Percentiles rank a stretch among this genome's conserved stretches.
Evolutionary conservation across 2,329 filamentous ascomycete species (phyloP).

Genomic region (Pseudocercospora fijiensis): DNA sequence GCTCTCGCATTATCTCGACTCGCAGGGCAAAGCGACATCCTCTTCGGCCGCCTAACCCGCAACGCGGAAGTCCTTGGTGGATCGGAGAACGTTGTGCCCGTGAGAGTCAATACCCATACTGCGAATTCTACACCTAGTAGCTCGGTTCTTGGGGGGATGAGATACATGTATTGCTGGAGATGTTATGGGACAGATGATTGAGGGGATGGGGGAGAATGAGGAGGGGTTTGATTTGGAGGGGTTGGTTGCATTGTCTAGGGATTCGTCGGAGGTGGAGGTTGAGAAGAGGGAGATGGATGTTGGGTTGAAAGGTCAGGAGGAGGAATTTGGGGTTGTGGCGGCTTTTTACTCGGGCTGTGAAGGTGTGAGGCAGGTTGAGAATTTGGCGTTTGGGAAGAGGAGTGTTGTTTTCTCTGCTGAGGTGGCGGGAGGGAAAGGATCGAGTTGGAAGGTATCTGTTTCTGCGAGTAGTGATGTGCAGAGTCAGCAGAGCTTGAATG

Average conservation of each 20-base stretch:
- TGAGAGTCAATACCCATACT: constrained; percentile 9
- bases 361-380: not conserved
- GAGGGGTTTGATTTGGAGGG: constrained; percentile 2
- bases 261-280: not conserved
- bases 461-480: constrained; percentile 4
- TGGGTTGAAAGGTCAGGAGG: not conserved
- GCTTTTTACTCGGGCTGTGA: not conserved
- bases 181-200: constrained; percentile 10
- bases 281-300: not conserved
- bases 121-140: not conserved
- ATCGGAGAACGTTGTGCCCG: constrained; percentile 2
- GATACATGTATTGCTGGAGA: constrained; percentile 4
- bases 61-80: not conserved
- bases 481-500: not conserved
- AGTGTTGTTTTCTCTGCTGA: constrained; percentile 7
- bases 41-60: constrained; percentile 1
- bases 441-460: not conserved
- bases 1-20: constrained; percentile 4
- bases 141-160: not conserved
- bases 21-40: not conserved
- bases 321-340: constrained; percentile 9
- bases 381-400: constrained; percentile 1
- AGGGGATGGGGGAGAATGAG: constrained; percentile 4
- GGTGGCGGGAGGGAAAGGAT: not conserved
- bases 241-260: not conserved